Base-by-base conservation (phyloP, 257 asterid species). In the Ophiorrhiza pumila region DNA sequence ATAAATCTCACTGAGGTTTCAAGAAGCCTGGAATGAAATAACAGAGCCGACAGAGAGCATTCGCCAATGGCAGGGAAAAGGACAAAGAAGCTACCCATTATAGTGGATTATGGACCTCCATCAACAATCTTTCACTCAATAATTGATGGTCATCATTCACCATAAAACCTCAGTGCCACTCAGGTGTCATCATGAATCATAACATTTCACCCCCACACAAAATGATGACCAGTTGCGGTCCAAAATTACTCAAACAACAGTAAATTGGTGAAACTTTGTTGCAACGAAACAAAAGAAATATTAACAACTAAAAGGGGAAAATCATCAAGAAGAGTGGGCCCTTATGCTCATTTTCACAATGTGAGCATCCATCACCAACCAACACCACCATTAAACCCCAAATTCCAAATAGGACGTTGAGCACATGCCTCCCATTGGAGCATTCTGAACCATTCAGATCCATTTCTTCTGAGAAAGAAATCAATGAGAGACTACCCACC, bases 21-120 rank as follows among this genome's bases (percentile, higher is more conserved):
- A 60, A 41, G 31, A 35, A 73, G 35, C 29, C 43, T 39, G 45
- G 75, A 29, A 74, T 61, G 79, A 72, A 50, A 74, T 37, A 80
- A 77, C 75, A 78, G 73, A 80, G 76, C 74, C 79, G 63, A 42
- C 55, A 77, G 77, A 75, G 69, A 75, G 52, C 65, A 74, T 78
- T 74, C 71, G 71, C 69, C 80, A 80, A 74, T 67, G 78, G 50
- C 64, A 81, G 79, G 55, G 82, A 77, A 77, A 74, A 76, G 27
- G 85, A 82, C 84, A 83, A 85, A 81, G 83, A 83, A 75, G 79
- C 79, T 67, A 80, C 77, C 76, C 68, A 81, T 81, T 58, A 72
- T 78, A 82, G 83, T 87, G 91, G 87, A 85, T 74, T 74, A 61
- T 74, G 81, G 85, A 79, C 85, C 82, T 81, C 85, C 75, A 81